These are phyloP conservation scores for Fusarium pilosicola DNA, from an alignment of 2,329 filamentous ascomycete species.

Conservation along the genomic window DNA sequence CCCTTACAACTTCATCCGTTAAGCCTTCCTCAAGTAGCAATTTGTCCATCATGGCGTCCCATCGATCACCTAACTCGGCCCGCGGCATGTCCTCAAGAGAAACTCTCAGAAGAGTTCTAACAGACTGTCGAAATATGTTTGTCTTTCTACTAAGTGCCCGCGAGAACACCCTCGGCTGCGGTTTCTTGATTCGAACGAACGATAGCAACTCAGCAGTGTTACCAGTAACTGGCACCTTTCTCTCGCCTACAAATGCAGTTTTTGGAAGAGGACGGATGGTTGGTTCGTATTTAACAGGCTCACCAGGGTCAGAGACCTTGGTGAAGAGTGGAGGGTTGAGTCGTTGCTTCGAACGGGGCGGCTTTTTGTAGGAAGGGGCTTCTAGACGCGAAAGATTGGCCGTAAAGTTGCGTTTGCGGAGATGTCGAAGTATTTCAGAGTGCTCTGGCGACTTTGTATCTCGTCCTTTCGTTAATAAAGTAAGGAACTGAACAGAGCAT, in stretches of 20 bases:
- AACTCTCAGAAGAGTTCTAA: conserved; percentile 52
- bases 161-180: conserved; percentile 69
- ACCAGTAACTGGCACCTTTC: conserved; percentile 64
- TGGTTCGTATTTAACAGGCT: conserved; percentile 59
- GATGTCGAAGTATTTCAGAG: conserved; percentile 53
- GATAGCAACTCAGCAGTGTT: conserved; percentile 66
- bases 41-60: conserved; percentile 55
- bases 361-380: background rate
- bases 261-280: conserved; percentile 60
- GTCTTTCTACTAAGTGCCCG: conserved; percentile 65
- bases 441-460: conserved; percentile 53
- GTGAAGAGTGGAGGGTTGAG: conserved; percentile 44
- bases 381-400: conserved; percentile 37
- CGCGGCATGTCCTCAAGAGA: conserved; percentile 49
- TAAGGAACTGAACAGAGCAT: conserved; percentile 50
- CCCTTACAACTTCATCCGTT: background rate
- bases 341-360: conserved; percentile 27
- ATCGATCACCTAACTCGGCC: conserved; percentile 57
- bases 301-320: conserved; percentile 47
- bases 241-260: conserved; percentile 51
- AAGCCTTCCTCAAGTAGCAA: conserved; percentile 38
- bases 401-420: conserved; percentile 46
- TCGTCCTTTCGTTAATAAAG: conserved; percentile 53
- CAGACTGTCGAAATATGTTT: conserved; percentile 53
- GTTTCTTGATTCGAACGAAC: conserved; percentile 74